These are phyloP conservation scores for Phanerodontia chrysosporium DNA, from an alignment of 768 basidiomycete species.

Conservation along the genomic window DNA sequence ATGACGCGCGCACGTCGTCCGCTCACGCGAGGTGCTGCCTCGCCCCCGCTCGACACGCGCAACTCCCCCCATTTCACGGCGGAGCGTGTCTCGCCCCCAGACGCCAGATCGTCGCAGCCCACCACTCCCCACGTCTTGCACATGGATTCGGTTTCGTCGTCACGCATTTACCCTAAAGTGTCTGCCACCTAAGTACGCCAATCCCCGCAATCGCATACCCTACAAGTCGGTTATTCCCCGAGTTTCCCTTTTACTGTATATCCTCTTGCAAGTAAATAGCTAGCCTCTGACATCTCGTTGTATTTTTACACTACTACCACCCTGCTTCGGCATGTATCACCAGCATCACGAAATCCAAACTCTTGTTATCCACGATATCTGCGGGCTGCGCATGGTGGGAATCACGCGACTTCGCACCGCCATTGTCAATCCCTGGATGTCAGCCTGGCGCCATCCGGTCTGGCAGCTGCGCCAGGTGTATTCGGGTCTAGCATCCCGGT, in stretches of 20 bases:
- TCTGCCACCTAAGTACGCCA: not conserved
- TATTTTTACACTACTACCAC: not conserved
- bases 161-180: not conserved
- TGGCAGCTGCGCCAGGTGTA: too few relatives aligned
- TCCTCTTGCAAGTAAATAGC: not conserved
- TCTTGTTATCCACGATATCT: not conserved
- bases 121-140: not conserved
- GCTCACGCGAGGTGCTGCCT: not conserved
- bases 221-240: not conserved
- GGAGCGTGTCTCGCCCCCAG: not conserved
- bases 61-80: not conserved
- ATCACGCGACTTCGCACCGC: too few relatives aligned
- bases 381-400: not conserved
- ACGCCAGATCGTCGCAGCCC: not conserved
- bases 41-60: not conserved
- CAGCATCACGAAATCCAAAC: not conserved
- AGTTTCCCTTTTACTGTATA: not conserved
- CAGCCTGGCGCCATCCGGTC: too few relatives aligned
- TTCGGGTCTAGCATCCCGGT: too few relatives aligned
- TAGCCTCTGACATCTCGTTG: not conserved
- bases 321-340: slow-evolving; percentile 1
- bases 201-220: not conserved
- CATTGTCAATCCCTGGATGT: too few relatives aligned
- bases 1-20: not conserved
- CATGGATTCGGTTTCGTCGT: not conserved